Base-by-base conservation (phyloP, 2,329 filamentous ascomycete species). In the Aureobasidium musti region DNA sequence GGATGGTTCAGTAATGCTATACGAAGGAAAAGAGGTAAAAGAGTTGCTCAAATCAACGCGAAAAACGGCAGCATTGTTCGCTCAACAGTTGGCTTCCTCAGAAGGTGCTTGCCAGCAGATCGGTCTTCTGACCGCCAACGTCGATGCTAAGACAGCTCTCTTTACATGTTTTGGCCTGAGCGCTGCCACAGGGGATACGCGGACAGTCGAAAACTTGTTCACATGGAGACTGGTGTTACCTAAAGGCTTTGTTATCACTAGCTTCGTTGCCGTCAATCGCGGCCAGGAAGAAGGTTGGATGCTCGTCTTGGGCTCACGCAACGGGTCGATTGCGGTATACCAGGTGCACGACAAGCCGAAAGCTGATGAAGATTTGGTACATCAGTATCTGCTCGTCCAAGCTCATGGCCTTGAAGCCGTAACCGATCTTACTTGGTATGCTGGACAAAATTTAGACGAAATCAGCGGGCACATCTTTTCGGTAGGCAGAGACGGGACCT, bases 401-500 rank as follows among this genome's bases (percentile, higher is more conserved):
- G 73, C 73, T 5, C 85, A 88, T 70, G 80, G 79, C 8, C 77
- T 78, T 50, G 84, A 96, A 72, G 85, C 89, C 8, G 86, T 97
- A 50, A 94, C 90, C 2, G 82, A 83, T 43, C 85, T 97, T 13
- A 56, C 65, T 21, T 79, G 75, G 74, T 4, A 70, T 3, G 54
- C 70, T 8, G 49, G 19, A 23, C 19, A 47, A 3, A 19, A 19
- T 8, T 41, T 13, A 13, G 70, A 65, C 17, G n/a, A 37, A 8
- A 43, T 69, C 19, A 70, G n/a, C 64, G 73, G 77, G 23, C 82
- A 85, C 67, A 82, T 96, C 49, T 77, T 94, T 17, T 89, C 89
- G 0, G 91, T 90, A 3, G 89, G 89, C 45, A 86, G 92, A 64
- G 90, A 97, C 75, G 91, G 92, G 2, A 86, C 82, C 59, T 92